phyloP scores from a whole-genome alignment of 768 basidiomycete species.

The Panaeolus cyanescens region DNA sequence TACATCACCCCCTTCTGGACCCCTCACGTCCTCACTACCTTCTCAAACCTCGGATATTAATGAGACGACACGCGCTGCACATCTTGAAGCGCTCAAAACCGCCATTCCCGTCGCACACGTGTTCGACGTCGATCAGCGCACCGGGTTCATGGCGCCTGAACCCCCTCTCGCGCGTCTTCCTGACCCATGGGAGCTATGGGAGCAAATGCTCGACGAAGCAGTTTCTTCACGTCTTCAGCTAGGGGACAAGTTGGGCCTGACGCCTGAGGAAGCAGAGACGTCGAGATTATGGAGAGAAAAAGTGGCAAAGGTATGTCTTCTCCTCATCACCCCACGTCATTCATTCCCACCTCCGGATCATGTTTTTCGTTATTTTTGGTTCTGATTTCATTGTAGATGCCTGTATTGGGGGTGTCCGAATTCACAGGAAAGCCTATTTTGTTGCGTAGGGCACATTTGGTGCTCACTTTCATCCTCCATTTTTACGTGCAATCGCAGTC shows the following conservation, averaged over 20 bases:
- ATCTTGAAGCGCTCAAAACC: background rate
- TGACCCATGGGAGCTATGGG: conserved; percentile 70
- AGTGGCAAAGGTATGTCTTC: conserved; percentile 46
- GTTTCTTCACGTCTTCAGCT: conserved; percentile 49
- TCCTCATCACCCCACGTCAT: background rate
- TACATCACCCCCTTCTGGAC: too few species aligned
- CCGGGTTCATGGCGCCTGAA: conserved; percentile 88
- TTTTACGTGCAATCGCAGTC: conserved; percentile 75
- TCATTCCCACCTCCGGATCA: conserved; percentile 7
- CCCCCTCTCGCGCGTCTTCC: conserved; percentile 69
- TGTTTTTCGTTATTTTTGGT: background rate
- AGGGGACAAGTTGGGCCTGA: conserved; percentile 52
- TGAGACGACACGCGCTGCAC: background rate
- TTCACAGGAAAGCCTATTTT: conserved; percentile 54
- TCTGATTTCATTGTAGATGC: conserved; percentile 40
- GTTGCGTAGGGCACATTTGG: conserved; percentile 77
- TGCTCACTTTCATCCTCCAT: conserved; percentile 75
- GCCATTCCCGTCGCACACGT: conserved; percentile 42
- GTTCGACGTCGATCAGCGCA: conserved; percentile 89
- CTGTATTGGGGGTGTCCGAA: conserved; percentile 45
- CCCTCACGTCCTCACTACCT: too few species aligned
- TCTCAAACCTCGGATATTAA: too few species aligned
- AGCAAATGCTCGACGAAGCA: conserved; percentile 55
- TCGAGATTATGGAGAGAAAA: conserved; percentile 55
- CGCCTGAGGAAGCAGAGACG: conserved; percentile 34